These are phyloP conservation scores for Orobanche coerulescens DNA, from an alignment of 257 asterid genomes.

Conservation along the genomic window DNA sequence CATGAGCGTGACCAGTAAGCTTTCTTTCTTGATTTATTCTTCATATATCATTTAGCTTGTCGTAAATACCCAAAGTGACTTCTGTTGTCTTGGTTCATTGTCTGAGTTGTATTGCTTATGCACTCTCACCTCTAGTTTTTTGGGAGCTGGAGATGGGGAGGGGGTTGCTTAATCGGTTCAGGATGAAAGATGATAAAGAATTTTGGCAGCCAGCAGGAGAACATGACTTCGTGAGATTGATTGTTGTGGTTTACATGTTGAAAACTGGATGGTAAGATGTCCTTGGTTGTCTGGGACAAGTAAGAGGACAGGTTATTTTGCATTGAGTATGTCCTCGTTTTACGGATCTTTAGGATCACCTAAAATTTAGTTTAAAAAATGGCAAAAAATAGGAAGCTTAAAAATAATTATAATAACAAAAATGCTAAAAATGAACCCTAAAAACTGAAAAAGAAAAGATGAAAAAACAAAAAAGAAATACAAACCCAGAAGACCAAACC, in stretches of 20 bases:
- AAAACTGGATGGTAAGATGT: neutral
- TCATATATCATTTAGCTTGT: neutral
- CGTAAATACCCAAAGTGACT: neutral
- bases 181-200: neutral
- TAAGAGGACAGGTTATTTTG: neutral
- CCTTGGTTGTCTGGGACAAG: neutral
- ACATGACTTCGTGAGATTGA: neutral
- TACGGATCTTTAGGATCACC: too few species aligned
- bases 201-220: neutral
- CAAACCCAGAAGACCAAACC: too few species aligned
- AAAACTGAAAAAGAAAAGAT: too few species aligned
- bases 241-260: neutral
- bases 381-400: too few species aligned
- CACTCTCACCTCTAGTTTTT: neutral
- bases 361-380: too few species aligned
- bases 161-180: neutral
- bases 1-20: conserved; percentile 90
- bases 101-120: neutral
- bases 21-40: conserved; percentile 2
- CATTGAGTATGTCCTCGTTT: too few species aligned
- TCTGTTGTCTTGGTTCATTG: neutral
- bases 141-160: too few species aligned
- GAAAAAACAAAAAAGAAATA: too few species aligned
- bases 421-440: too few species aligned
- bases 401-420: too few species aligned